These are phyloP conservation scores for Ophiostoma populinum DNA, from an alignment of 2,329 filamentous ascomycete genomes.

Conservation along the genomic window DNA sequence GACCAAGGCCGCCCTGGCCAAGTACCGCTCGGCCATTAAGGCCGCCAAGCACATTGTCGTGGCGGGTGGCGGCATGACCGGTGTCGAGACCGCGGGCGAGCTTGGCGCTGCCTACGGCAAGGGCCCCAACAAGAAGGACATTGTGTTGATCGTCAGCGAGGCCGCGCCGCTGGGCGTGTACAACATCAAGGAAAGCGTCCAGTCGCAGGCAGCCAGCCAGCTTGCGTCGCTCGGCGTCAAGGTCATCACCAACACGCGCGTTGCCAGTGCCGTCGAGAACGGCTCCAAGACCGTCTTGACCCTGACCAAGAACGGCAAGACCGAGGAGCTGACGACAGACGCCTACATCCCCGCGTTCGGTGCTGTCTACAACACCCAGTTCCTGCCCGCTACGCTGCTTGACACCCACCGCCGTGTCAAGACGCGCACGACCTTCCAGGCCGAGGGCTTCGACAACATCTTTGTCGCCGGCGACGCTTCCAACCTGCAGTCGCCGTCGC, in stretches of 20 bases:
- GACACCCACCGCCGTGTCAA: constrained; percentile 12
- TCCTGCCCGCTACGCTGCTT: constrained; percentile 14
- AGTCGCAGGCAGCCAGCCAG: constrained; percentile 21
- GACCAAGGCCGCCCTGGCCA: constrained; percentile 23
- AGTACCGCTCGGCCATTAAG: constrained; percentile 21
- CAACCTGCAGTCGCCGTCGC: constrained; percentile 13
- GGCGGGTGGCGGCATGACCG: constrained; percentile 32
- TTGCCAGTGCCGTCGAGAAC: constrained; percentile 5
- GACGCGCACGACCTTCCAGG: constrained; percentile 13
- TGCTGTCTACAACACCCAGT: constrained; percentile 23
- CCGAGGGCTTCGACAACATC: constrained; percentile 15
- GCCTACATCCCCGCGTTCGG: constrained; percentile 32
- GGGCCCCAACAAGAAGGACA: constrained; percentile 21
- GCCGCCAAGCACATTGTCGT: constrained; percentile 31
- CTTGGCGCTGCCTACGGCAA: constrained; percentile 28
- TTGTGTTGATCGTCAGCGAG: constrained; percentile 25
- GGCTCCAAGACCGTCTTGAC: constrained; percentile 1
- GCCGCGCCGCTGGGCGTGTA: constrained; percentile 21
- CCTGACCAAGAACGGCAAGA: constrained; percentile 5
- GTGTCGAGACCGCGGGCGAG: constrained; percentile 33
- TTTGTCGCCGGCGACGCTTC: constrained; percentile 17
- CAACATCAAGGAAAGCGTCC: constrained; percentile 19
- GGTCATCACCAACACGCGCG: constrained; percentile 20
- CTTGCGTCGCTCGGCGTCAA: constrained; percentile 22
- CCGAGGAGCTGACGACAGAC: constrained; percentile 5